Evolutionary conservation across 495 filamentous ascomycete genomes (phyloP), one percentile per base, ranked within the genome.

Genomic region (Daldinia loculata): DNA sequence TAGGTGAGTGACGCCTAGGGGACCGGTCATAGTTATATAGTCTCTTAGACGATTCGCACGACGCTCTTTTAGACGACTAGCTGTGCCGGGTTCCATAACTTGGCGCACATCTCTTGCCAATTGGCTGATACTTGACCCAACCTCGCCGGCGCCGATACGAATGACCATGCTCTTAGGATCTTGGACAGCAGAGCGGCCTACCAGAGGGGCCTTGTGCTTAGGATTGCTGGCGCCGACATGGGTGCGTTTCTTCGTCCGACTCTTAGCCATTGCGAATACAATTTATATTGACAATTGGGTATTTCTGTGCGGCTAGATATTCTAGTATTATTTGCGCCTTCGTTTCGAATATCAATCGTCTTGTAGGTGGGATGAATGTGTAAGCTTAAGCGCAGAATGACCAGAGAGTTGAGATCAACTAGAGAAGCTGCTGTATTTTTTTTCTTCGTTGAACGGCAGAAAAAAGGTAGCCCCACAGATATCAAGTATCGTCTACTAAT

Each of bases 151-250:
- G 73, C 96, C 95, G 60, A 97, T 93, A 71, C 95, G 90, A 80
- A 99, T 96, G 59, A 99, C 95, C 96, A 99, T 98, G 74, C 91
- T 94, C 84, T 97, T 97, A 15, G 95, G 95, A 57, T 88, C 86
- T 63, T 87, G 87, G 17, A 85, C 82, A 48, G 85, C 78, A 43
- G 70, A 72, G 19, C 74, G 75, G 6, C 70, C 71, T 1, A 60
- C 29, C 36, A 69, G 69, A 55, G 75, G 74, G 19, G 74, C 70
- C 69, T 74, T 70, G 52, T 76, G 65, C 51, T 84, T 84, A 56
- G 87, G 89, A 82, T 91, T 91, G 68, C 85, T 85, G 24, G 91
- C 88, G 43, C 89, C 87, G 19, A 88, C 80, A 80, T 97, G 94
- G 41, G 95, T 97, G 78, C 92, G 91, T 85, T 94, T 97, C 82